These are phyloP conservation scores for Carex cristatella DNA, from an alignment of 176 grass and related monocot genomes.

Conservation along the genomic window DNA sequence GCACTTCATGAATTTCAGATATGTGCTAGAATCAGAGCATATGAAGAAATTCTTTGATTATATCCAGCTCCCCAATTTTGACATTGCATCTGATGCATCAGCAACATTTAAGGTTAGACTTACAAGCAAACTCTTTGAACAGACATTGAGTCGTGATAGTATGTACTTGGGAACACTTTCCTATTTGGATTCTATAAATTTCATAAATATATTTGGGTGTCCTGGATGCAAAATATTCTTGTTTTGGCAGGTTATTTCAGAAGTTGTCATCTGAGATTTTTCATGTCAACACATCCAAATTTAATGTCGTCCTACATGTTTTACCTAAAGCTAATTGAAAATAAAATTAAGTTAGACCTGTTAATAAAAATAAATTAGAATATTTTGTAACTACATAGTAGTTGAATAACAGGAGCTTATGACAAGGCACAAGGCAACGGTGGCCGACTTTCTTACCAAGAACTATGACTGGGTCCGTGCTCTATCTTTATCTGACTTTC, in stretches of 20 bases:
- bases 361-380: background rate
- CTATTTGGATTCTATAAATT: background rate
- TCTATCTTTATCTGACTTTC: conserved; percentile 21
- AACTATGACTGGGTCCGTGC: conserved; percentile 93
- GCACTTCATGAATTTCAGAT: conserved; percentile 36
- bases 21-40: conserved; percentile 92
- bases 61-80: conserved; percentile 98
- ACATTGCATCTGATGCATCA: conserved; percentile 97
- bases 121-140: background rate
- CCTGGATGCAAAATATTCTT: background rate
- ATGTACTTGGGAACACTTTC: background rate
- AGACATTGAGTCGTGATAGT: background rate
- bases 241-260: background rate
- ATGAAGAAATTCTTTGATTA: conserved; percentile 99
- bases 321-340: background rate
- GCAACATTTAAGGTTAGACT: conserved; percentile 80
- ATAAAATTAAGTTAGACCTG: background rate
- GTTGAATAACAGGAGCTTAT: conserved; percentile 68
- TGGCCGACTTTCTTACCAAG: conserved; percentile 90
- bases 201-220: background rate
- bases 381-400: conserved; percentile 24
- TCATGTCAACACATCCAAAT: background rate
- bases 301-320: background rate
- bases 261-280: background rate
- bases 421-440: conserved; percentile 97